Percentiles rank a stretch among this genome's conserved stretches.
phyloP scores from a whole-genome alignment of 129 eudicot species.

The Escallonia rubra region DNA sequence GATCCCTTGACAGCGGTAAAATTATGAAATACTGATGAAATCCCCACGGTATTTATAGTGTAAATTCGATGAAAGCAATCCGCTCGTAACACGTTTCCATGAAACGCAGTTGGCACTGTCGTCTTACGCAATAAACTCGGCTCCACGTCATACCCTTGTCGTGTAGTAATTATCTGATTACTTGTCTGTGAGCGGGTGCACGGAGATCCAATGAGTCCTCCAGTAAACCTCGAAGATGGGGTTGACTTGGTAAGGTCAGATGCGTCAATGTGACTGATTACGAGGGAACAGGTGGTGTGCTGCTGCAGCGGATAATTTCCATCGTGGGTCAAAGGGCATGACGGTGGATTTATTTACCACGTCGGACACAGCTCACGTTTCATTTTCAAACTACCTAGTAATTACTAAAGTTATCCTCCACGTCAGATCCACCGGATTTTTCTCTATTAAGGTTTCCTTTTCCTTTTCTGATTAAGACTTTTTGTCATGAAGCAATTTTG shows the following conservation, averaged over 20 bases:
- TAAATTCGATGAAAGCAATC: not conserved
- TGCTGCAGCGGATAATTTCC: not conserved
- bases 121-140: too few relatives aligned
- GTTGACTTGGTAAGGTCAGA: not conserved
- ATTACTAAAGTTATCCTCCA: not conserved
- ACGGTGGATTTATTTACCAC: conserved; percentile 8
- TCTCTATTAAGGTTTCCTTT: not conserved
- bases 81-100: not conserved
- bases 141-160: not conserved
- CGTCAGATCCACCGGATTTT: not conserved
- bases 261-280: not conserved
- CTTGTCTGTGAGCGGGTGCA: not conserved
- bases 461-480: too few relatives aligned
- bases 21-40: too few relatives aligned
- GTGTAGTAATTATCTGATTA: not conserved
- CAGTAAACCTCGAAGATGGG: not conserved
- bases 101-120: not conserved
- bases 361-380: conserved; percentile 4
- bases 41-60: not conserved
- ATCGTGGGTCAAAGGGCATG: not conserved
- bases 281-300: not conserved
- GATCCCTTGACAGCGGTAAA: not conserved
- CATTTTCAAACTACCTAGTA: not conserved
- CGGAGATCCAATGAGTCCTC: not conserved
- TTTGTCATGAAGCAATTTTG: too few relatives aligned